These are phyloP conservation scores for Trichocomaceae sp. DNA, from an alignment of 2,329 filamentous ascomycete species.

Conservation along the genomic window DNA sequence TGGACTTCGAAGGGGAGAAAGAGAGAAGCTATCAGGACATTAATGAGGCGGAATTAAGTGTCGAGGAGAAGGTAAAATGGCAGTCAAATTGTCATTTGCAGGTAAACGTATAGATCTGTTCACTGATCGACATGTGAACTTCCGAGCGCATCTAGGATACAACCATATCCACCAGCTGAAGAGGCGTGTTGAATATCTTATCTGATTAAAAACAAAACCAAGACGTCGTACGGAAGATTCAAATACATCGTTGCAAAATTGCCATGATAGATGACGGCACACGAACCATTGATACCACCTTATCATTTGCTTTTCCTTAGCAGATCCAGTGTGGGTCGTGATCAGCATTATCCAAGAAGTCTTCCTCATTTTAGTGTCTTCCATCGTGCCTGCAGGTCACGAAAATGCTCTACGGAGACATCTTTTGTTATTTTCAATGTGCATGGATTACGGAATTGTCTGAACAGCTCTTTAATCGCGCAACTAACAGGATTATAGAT, in stretches of 20 bases:
- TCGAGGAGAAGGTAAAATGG: not conserved
- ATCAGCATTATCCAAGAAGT: not conserved
- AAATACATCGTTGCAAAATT: not conserved
- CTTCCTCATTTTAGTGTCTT: not conserved
- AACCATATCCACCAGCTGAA: not conserved
- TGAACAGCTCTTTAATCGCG: not conserved
- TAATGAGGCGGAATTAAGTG: not conserved
- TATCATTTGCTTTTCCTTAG: not conserved
- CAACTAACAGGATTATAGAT: not conserved
- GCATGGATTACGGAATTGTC: not conserved
- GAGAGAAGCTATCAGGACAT: not conserved
- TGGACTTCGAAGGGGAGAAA: not conserved
- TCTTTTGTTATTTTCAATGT: not conserved
- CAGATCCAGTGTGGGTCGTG: not conserved
- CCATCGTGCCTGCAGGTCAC: conserved; percentile 10
- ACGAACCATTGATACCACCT: not conserved
- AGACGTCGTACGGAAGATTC: not conserved
- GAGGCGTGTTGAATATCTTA: not conserved
- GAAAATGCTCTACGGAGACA: not conserved
- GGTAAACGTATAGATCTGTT: not conserved
- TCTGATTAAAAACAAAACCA: not conserved
- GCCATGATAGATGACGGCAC: not conserved
- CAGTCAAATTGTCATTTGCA: not conserved
- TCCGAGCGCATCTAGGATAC: not conserved
- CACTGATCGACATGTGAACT: not conserved